Evolutionary conservation across 257 asterid genomes (phyloP), one percentile per base, ranked within the genome.

Genomic region (Solanum rostratum): DNA sequence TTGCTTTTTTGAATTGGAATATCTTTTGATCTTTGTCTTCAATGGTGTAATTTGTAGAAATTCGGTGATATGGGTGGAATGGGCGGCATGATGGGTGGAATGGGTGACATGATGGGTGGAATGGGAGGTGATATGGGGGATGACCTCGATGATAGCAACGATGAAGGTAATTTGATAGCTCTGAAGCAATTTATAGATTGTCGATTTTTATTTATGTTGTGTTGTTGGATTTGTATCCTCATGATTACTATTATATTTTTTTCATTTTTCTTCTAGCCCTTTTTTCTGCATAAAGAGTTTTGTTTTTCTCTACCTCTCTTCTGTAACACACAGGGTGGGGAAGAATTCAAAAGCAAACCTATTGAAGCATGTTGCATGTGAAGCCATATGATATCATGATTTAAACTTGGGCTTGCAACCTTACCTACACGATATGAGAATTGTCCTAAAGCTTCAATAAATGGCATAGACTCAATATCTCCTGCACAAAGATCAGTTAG

Each of bases 71-170:
- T 88, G 90, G 89, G 86, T 0, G 90, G 85, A 18, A 27, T 85
- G 80, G 91, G 91, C 0, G 90, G 86, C 0, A 76, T 88, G 87
- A 86, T 85, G 85, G 92, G 89, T 1, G 94, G 90, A 24, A 71
- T 90, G 91, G 92, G 91, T 0, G 89, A 66, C 6, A 65, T 83
- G 85, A 73, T 73, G 80, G 39, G 57, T 6, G 81, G 70, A 52
- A 68, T 83, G 85, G 85, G 85, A 53, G 91, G 83, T 76, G 90
- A 66, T 50, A 85, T 90, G 90, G 95, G 93, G n/a, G 93, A 91
- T 68, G 97, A 93, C 85, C 89, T 90, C 60, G 98, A 95, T 12
- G 96, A 92, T 46, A 93, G 95, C 63, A 98, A 94, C 45, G 98
- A 95, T 60, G 99, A 94, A 92, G 99, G 99, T 95, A 94, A 82